A percentile compares a stretch with the other conserved stretches of the same genome.
Evolutionary conservation across 78 protist species (phyloP).

Genomic region (Dictyostelium firmibasis): DNA sequence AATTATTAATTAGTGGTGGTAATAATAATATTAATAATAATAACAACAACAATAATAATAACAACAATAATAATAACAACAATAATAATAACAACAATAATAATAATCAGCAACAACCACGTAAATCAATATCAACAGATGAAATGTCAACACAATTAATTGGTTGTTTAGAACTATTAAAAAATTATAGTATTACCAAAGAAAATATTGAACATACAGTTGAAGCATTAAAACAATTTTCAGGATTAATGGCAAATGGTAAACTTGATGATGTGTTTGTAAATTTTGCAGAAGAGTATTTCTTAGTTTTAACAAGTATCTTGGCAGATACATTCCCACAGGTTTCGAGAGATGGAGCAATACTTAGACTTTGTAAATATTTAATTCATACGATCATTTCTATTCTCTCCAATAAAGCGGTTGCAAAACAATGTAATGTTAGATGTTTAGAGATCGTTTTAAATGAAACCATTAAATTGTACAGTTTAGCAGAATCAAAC

Average conservation of each 20-base stretch:
- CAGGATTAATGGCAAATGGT: background rate
- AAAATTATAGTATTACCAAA: background rate
- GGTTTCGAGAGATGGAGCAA: background rate
- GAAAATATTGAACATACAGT: slow-evolving; percentile 47
- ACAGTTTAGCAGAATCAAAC: background rate
- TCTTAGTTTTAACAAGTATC: background rate
- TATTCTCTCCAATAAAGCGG: slow-evolving; percentile 4
- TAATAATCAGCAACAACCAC: background rate
- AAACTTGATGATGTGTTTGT: slow-evolving; percentile 32
- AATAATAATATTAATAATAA: background rate
- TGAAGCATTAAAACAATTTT: slow-evolving; percentile 41
- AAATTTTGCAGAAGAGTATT: background rate
- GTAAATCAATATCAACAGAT: slow-evolving; percentile 4
- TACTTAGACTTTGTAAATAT: slow-evolving; percentile 62
- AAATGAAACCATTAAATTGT: slow-evolving; percentile 11
- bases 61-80: background rate
- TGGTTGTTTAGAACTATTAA: slow-evolving; percentile 27
- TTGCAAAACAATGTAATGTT: slow-evolving; percentile 23
- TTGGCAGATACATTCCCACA: slow-evolving; percentile 11
- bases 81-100: background rate
- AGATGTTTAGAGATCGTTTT: slow-evolving; percentile 40
- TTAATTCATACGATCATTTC: slow-evolving; percentile 45
- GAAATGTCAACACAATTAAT: background rate
- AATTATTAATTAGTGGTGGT: background rate
- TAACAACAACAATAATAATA: background rate